Evolutionary conservation across 352 stramenopile genomes (phyloP), one percentile per base, ranked within the genome.

Genomic region (Pythium volutum): DNA sequence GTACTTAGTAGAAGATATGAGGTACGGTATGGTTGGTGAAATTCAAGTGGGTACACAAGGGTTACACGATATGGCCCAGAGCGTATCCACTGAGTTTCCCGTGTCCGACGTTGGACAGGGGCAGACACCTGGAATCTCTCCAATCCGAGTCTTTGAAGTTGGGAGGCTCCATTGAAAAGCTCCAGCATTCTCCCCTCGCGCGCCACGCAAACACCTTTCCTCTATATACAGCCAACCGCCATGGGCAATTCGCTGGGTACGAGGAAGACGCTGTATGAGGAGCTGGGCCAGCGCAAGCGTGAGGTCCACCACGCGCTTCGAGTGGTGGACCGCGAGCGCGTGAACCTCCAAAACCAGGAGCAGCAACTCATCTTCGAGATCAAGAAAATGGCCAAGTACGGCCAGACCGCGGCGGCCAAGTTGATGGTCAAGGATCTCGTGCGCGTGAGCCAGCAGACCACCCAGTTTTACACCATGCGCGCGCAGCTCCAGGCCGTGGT

Each of bases 381-480:
- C 67, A 98, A 98, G 77, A 98, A 98, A 70, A 95, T 97, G 73
- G 96, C 95, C 42, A 97, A 97, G 50, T 87, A 98, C 48, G 89
- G 95, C 41, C 96, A 99, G 76, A 99, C 98, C 78, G 87, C 81
- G 46, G 87, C 86, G 18, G 96, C 99, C 27, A 98, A 98, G 74
- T 97, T 98, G 66, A 98, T 98, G 93, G 95, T 94, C 47, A 97
- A 98, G 75, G 95, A 98, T 77, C 75, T 97, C 43, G 89, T 99
- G 53, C 88, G 97, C 61, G 98, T 93, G 54, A 75, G 95, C 14
- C 91, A 98, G 76, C 96, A 98, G 67, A 88, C 98, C 50, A 98
- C 91, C 50, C 98, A 98, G 81, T 99, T 98, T 69, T 98, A 99
- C 71, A 97, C 98, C 48, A 98, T 99, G 92, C 81, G 93, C 41